Percentiles rank a stretch among this genome's conserved stretches.
These are phyloP conservation scores for Pseudodiploospora longispora DNA, from an alignment of 2,329 filamentous ascomycete species.

Conservation along the genomic window DNA sequence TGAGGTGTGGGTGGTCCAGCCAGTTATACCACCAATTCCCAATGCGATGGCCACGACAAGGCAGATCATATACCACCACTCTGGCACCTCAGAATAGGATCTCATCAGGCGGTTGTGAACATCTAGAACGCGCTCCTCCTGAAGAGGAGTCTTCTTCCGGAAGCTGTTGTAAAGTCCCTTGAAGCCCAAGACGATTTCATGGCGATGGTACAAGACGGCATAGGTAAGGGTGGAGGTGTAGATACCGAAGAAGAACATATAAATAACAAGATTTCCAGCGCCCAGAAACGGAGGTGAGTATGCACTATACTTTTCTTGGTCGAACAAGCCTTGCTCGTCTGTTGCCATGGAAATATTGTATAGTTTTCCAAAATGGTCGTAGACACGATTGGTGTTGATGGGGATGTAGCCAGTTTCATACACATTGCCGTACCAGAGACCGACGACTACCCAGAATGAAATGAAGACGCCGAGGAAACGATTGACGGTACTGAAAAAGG, in stretches of 20 bases:
- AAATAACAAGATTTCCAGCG: slow-evolving; percentile 42
- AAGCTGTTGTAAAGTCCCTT: slow-evolving; percentile 38
- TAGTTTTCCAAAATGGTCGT: slow-evolving; percentile 37
- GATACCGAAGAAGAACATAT: slow-evolving; percentile 48
- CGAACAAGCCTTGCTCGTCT: slow-evolving; percentile 36
- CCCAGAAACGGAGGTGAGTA: slow-evolving; percentile 46
- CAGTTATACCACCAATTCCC: slow-evolving; percentile 38
- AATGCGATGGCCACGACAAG: slow-evolving; percentile 36
- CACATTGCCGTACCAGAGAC: slow-evolving; percentile 50
- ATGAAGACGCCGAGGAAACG: slow-evolving; percentile 49
- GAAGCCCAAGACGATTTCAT: slow-evolving; percentile 42
- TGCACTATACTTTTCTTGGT: slow-evolving; percentile 34
- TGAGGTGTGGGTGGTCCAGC: slow-evolving; percentile 42
- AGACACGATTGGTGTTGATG: slow-evolving; percentile 44
- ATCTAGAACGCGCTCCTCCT: slow-evolving; percentile 32
- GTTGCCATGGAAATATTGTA: slow-evolving; percentile 39
- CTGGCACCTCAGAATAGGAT: slow-evolving; percentile 39
- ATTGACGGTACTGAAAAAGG: slow-evolving; percentile 54
- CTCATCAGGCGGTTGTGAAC: slow-evolving; percentile 43
- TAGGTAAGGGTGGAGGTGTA: slow-evolving; percentile 45
- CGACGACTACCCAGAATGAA: slow-evolving; percentile 46
- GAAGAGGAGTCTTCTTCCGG: slow-evolving; percentile 26
- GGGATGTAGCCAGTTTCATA: slow-evolving; percentile 49
- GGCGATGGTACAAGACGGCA: slow-evolving; percentile 42
- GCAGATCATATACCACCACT: slow-evolving; percentile 45